Conservation (phyloP, 768 basidiomycete genomes). For the Lactarius hatsudake region DNA sequence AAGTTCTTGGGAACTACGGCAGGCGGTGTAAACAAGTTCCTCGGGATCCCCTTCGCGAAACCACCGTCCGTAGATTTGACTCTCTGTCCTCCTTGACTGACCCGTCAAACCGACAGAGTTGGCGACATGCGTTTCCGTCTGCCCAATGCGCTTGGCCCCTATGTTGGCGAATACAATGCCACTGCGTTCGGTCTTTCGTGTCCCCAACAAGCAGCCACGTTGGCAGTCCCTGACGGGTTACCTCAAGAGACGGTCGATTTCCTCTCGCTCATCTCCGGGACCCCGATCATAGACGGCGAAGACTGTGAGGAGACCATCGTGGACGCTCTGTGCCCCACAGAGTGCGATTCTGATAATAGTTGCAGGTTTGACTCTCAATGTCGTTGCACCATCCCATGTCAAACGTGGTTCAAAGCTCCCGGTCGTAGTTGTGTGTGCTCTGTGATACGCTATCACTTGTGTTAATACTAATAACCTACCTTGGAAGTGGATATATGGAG, state of each 20-base stretch:
- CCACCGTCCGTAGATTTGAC: slow-evolving; percentile 36
- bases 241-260: not conserved
- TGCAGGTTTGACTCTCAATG: slow-evolving; percentile 29
- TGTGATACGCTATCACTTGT: not conserved
- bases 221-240: not conserved
- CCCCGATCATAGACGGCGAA: slow-evolving; percentile 7
- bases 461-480: not conserved
- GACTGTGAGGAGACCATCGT: slow-evolving; percentile 25
- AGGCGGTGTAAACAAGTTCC: slow-evolving; percentile 33
- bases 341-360: not conserved
- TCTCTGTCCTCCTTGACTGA: not conserved
- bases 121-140: slow-evolving; percentile 39
- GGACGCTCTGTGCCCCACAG: not conserved
- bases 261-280: not conserved
- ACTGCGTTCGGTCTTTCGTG: slow-evolving; percentile 29
- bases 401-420: slow-evolving; percentile 21
- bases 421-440: slow-evolving; percentile 28
- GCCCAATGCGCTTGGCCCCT: slow-evolving; percentile 29
- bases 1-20: slow-evolving; percentile 33
- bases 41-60: slow-evolving; percentile 43
- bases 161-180: slow-evolving; percentile 24
- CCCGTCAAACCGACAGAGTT: slow-evolving; percentile 28
- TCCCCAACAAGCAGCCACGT: slow-evolving; percentile 27
- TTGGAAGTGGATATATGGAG: slow-evolving; percentile 30
- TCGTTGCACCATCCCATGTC: slow-evolving; percentile 23